These are phyloP conservation scores for Wickerhamiella dianesei DNA, from an alignment of 805 yeast genomes.

Conservation along the genomic window DNA sequence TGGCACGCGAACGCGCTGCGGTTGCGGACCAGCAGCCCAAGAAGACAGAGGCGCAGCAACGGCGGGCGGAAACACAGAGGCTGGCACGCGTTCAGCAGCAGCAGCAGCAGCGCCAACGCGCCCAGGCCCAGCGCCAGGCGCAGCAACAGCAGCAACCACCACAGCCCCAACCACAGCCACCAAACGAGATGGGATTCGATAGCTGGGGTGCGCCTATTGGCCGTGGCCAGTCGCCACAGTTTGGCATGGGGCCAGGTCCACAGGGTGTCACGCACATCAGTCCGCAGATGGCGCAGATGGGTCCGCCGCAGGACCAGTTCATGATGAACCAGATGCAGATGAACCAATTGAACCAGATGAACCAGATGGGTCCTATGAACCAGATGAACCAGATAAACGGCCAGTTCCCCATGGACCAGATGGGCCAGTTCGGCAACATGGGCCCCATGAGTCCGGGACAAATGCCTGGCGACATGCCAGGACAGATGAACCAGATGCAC, in stretches of 20 bases:
- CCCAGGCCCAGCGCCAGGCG: slow-evolving; percentile 17
- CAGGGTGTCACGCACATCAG: neutral
- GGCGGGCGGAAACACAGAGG: neutral
- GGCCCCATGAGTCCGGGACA: neutral
- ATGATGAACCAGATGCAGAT: neutral
- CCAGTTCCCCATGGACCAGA: neutral
- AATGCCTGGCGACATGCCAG: neutral
- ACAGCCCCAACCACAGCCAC: slow-evolving; percentile 14
- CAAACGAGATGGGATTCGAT: neutral
- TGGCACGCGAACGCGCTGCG: neutral
- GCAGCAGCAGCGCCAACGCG: slow-evolving; percentile 7
- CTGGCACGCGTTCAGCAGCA: slow-evolving; percentile 1
- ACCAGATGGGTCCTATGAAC: neutral
- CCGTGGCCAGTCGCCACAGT: slow-evolving; percentile 6
- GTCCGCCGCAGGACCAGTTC: neutral
- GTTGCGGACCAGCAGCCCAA: neutral
- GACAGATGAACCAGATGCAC: neutral
- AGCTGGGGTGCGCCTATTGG: neutral
- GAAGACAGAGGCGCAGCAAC: neutral
- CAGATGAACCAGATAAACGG: neutral
- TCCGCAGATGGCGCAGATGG: neutral
- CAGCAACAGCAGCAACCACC: slow-evolving; percentile 14
- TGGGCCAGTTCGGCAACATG: neutral
- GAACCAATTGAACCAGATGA: neutral
- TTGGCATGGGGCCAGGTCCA: neutral